Percentiles rank a stretch among this genome's conserved stretches.
These are phyloP conservation scores for Penicillium tannophilum DNA, from an alignment of 495 filamentous ascomycete species.

Conservation along the genomic window DNA sequence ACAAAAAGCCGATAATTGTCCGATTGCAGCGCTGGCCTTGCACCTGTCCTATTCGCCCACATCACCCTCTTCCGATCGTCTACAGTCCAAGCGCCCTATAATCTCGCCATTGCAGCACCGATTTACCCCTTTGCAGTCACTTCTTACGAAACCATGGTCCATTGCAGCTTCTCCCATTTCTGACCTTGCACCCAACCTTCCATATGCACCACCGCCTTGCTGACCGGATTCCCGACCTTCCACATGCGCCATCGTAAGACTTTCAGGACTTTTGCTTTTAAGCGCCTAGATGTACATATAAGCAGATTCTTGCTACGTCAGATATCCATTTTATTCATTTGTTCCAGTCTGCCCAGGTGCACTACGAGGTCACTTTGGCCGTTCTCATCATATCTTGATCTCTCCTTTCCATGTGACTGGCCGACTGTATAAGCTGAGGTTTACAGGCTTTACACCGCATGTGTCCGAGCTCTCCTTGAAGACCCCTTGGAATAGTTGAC, in stretches of 20 bases:
- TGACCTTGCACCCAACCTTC: conserved; percentile 1
- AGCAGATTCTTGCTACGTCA: conserved; percentile 5
- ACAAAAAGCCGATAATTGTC: conserved; percentile 6
- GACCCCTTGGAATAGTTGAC: too few species aligned
- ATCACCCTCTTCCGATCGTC: not conserved
- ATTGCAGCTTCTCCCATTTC: conserved; percentile 1
- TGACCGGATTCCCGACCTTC: not conserved
- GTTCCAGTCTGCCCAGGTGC: not conserved
- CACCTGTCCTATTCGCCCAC: not conserved
- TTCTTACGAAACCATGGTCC: not conserved
- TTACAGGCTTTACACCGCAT: too few species aligned
- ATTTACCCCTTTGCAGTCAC: not conserved
- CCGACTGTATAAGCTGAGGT: too few species aligned
- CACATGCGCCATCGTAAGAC: conserved; percentile 6
- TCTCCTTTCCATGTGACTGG: too few species aligned
- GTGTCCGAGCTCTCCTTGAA: too few species aligned
- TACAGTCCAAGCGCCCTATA: not conserved
- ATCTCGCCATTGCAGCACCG: conserved; percentile 1
- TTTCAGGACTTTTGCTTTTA: not conserved
- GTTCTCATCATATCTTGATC: too few species aligned
- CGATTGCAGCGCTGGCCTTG: conserved; percentile 1
- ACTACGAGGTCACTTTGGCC: too few species aligned
- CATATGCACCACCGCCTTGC: conserved; percentile 6
- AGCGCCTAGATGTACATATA: conserved; percentile 19
- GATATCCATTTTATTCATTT: not conserved